Evolutionary conservation across 805 yeast genomes (phyloP).

Genomic region (Cyberlindnera meyerae): DNA sequence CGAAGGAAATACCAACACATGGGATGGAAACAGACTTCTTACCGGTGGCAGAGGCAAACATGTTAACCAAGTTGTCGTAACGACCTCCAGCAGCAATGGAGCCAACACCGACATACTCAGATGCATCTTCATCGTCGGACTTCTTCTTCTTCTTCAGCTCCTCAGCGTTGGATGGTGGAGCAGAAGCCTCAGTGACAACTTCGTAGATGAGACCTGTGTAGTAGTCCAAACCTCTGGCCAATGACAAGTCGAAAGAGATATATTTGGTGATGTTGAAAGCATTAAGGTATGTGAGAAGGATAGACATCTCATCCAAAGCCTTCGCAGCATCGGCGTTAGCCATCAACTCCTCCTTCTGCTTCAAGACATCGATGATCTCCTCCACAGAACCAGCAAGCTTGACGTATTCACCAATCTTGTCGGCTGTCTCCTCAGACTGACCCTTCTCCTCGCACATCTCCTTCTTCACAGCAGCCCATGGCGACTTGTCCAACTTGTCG

Average conservation of each 20-base stretch:
- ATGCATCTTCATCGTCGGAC: conserved; percentile 78
- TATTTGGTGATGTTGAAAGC: conserved; percentile 69
- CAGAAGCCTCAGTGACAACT: conserved; percentile 91
- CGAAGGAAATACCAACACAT: conserved; percentile 96
- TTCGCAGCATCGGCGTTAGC: conserved; percentile 67
- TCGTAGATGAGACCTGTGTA: conserved; percentile 97
- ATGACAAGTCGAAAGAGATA: conserved; percentile 84
- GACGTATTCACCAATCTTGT: conserved; percentile 87
- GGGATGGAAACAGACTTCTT: conserved; percentile 80
- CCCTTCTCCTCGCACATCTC: conserved; percentile 92
- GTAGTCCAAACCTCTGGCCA: conserved; percentile 96
- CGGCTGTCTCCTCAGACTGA: conserved; percentile 89
- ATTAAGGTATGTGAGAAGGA: conserved; percentile 69
- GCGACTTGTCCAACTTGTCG: conserved; percentile 90
- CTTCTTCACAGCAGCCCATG: conserved; percentile 91
- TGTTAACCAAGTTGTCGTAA: conserved; percentile 92
- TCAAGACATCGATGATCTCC: conserved; percentile 53
- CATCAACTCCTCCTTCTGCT: conserved; percentile 51
- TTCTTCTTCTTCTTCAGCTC: conserved; percentile 46
- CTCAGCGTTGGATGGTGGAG: conserved; percentile 83
- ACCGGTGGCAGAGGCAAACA: conserved; percentile 83
- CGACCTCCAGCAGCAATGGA: conserved; percentile 99
- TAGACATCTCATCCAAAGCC: conserved; percentile 78
- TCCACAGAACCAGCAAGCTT: conserved; percentile 73
- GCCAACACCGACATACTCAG: conserved; percentile 96